phyloP scores from a whole-genome alignment of 305 asterid species.

The Vinca major region DNA sequence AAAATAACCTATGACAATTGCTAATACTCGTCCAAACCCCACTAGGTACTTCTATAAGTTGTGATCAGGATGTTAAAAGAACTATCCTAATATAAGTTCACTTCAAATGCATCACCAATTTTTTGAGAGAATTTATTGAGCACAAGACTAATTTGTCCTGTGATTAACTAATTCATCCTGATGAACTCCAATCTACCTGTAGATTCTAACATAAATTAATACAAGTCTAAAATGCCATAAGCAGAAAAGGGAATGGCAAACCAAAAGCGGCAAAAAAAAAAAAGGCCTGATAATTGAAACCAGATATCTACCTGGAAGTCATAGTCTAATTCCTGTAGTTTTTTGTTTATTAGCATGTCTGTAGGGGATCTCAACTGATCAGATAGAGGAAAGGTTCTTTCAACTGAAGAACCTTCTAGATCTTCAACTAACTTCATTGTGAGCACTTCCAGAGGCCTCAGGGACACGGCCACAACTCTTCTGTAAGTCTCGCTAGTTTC shows the following conservation, averaged over 20 bases:
- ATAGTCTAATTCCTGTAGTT: constrained; percentile 49
- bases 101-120: not conserved
- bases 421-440: constrained; percentile 50
- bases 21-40: not conserved
- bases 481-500: constrained; percentile 85
- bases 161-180: not conserved
- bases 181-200: not conserved
- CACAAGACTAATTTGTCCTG: no score
- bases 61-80: not conserved
- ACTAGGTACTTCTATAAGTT: not conserved
- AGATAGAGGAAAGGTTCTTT: constrained; percentile 52
- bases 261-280: not conserved
- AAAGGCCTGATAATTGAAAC: constrained; percentile 5
- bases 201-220: not conserved
- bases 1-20: not conserved
- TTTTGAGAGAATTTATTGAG: not conserved
- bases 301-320: constrained; percentile 59
- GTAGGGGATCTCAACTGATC: constrained; percentile 56
- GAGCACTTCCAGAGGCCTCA: constrained; percentile 64
- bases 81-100: not conserved
- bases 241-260: constrained; percentile 1
- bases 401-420: constrained; percentile 52
- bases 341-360: constrained; percentile 51
- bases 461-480: constrained; percentile 61
- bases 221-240: not conserved